Percentiles rank a stretch among this genome's conserved stretches.
These are phyloP conservation scores for Rhizopus stolonifer DNA, from an alignment of 371 early-diverging fungal genomes.

Conservation along the genomic window DNA sequence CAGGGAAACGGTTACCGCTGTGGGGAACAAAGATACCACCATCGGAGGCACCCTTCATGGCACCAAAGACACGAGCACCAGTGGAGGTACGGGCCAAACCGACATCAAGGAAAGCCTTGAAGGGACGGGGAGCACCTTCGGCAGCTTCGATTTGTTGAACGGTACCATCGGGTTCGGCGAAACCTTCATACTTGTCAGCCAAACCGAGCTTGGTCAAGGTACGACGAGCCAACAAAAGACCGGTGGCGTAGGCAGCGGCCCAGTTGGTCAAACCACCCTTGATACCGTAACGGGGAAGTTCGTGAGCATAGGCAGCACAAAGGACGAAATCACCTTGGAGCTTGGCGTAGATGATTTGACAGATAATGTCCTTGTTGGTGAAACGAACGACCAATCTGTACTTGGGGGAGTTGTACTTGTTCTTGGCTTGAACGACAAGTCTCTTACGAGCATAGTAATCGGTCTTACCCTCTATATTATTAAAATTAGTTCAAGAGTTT, in stretches of 20 bases:
- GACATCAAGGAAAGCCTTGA: conserved; percentile 99
- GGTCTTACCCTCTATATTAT: conserved; percentile 96
- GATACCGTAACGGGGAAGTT: conserved; percentile 98
- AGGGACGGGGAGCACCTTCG: conserved; percentile 96
- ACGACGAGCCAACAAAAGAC: conserved; percentile 98
- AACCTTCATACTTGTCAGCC: conserved; percentile 95
- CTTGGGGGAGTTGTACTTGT: conserved; percentile 99
- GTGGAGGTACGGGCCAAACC: conserved; percentile 99
- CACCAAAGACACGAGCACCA: conserved; percentile 99
- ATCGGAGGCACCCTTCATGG: conserved; percentile 99
- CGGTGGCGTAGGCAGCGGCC: conserved; percentile 99
- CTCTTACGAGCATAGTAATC: conserved; percentile 99
- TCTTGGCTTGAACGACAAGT: conserved; percentile 98
- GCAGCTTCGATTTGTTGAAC: conserved; percentile 87
- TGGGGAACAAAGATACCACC: conserved; percentile 99
- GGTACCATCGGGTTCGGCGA: conserved; percentile 93
- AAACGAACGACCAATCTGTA: conserved; percentile 99
- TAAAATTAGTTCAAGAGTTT: not conserved
- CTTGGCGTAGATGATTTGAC: conserved; percentile 99
- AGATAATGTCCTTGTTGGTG: conserved; percentile 98
- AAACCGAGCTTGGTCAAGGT: conserved; percentile 95
- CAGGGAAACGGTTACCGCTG: conserved; percentile 98
- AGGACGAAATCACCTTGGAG: conserved; percentile 98
- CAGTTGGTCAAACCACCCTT: conserved; percentile 99
- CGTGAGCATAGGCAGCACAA: conserved; percentile 98